Conservation (phyloP, 805 yeast genomes). For the Ogataea paraovalis region DNA sequence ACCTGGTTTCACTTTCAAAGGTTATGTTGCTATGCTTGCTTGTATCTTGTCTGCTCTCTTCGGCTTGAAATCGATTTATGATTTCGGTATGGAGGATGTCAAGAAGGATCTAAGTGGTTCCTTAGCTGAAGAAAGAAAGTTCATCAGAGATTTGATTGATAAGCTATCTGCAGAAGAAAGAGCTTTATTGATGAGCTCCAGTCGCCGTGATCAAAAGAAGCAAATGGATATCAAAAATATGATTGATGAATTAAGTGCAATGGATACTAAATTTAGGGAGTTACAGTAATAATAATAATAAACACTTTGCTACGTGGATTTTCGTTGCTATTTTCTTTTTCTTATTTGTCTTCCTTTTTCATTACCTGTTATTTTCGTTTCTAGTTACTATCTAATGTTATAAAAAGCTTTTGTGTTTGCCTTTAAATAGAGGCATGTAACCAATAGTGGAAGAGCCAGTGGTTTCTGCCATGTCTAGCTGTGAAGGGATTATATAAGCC, state of each 20-base stretch:
- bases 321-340: not conserved
- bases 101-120: conserved; percentile 35
- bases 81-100: conserved; percentile 64
- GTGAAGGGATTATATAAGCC: too few species aligned
- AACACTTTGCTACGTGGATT: not conserved
- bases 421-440: too few species aligned
- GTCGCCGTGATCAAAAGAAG: not conserved
- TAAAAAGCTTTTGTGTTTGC: not conserved
- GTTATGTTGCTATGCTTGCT: conserved; percentile 57
- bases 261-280: conserved; percentile 17
- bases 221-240: conserved; percentile 10
- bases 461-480: too few species aligned
- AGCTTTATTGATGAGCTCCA: not conserved
- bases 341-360: not conserved
- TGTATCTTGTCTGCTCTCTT: conserved; percentile 54
- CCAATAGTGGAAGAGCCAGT: too few species aligned
- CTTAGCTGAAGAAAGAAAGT: conserved; percentile 12
- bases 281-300: conserved; percentile 1
- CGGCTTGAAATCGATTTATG: conserved; percentile 57
- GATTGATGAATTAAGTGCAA: conserved; percentile 20
- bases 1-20: conserved; percentile 64
- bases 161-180: conserved; percentile 14
- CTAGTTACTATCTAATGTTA: not conserved
- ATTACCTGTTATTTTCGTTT: not conserved
- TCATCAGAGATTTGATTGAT: conserved; percentile 11